Conservation (phyloP, 148 eudicot genomes). For the Diospyros kaki region DNA sequence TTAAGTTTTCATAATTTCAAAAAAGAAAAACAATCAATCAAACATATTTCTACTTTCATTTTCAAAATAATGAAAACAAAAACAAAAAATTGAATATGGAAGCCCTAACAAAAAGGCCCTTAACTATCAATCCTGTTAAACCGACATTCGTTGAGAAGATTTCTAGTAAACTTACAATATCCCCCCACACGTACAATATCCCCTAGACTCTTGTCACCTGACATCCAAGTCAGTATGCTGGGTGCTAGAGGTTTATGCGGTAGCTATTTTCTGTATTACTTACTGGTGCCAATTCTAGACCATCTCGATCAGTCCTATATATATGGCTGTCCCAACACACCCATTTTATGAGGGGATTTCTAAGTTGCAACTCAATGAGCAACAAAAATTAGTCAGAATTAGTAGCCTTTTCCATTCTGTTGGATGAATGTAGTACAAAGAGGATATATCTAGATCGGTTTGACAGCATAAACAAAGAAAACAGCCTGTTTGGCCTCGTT, state of each 20-base stretch:
- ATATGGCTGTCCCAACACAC: not conserved
- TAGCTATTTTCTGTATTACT: not conserved
- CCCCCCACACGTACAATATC: too few species aligned
- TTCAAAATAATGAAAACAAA: too few species aligned
- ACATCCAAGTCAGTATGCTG: not conserved
- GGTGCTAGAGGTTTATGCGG: not conserved
- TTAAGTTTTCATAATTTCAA: too few species aligned
- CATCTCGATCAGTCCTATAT: not conserved
- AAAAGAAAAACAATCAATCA: too few species aligned
- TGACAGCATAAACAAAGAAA: not conserved
- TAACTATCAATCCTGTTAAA: not conserved
- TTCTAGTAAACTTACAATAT: not conserved
- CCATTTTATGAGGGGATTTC: not conserved
- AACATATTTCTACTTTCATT: too few species aligned
- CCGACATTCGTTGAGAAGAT: not conserved
- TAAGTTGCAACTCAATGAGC: not conserved
- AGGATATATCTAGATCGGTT: not conserved
- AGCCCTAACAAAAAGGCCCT: too few species aligned
- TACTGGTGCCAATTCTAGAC: conserved; percentile 1
- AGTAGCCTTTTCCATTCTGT: not conserved
- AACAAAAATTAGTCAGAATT: not conserved
- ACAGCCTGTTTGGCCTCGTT: not conserved
- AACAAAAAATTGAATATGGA: too few species aligned
- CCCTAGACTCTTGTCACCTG: not conserved
- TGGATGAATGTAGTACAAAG: not conserved